Base-by-base conservation (phyloP, 2,329 filamentous ascomycete species). In the Scedosporium minutisporum region DNA sequence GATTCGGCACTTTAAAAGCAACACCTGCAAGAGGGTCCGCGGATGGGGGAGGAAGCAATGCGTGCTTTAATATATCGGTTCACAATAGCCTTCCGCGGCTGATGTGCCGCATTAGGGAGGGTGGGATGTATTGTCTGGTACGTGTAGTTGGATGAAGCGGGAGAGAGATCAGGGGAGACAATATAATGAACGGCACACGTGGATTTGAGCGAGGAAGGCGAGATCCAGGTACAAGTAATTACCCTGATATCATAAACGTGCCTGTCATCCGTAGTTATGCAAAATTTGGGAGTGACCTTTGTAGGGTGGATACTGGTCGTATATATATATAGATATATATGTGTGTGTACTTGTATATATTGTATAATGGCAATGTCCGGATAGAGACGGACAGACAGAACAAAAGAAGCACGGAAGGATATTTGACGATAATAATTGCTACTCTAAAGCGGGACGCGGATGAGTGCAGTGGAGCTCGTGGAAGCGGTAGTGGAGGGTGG, bases 171-270 rank as follows among this genome's bases (percentile, higher is more conserved):
- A 29, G 14, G 29, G 38, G 38, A 21, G 33, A 33, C 44, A 60
- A 29, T 60, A 42, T 60, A 60, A 25, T 14, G 18, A 18, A 58
- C n/a, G 38, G 58, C 18, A 27, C 51, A 55, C 21, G 44, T 48
- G 29, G 29, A 53, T 63, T 33, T 51, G 38, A 55, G 62, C 58
- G 65, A 59, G 58, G 55, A 62, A 58, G 63, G 59, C 38, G 48
- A 61, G 55, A 61, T 51, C n/a, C 55, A 61, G 61, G 58, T 44
- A 38, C 55, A 61, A 58, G 58, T 44, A 38, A 60, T 38, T 21
- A 46, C 41, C 29, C 53, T 33, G 58, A 63, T 25, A 46, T 55
- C 51, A 55, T 55, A 38, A 38, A 14, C 10, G 51, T 18, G 51
- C 23, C 23, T 55, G 51, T 3, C 51, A 55, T 55, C 23, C 14